Evolutionary conservation across 495 filamentous ascomycete genomes (phyloP).

Genomic region (Apodospora peruviana): DNA sequence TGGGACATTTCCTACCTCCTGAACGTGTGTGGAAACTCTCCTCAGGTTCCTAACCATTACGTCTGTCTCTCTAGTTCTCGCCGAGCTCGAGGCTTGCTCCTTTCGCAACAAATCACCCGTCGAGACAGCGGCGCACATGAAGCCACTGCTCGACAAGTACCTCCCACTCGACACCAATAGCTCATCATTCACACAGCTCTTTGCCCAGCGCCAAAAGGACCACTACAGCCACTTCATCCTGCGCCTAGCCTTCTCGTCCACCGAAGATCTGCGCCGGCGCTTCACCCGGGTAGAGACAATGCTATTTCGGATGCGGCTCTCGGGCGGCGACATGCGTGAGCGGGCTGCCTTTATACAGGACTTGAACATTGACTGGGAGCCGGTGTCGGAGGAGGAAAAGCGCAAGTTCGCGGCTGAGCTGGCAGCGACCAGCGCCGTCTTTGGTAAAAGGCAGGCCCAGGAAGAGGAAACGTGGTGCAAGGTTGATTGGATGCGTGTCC

Average conservation of each 20-base stretch:
- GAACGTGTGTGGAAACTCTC: no score
- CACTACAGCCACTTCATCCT: constrained; percentile 98
- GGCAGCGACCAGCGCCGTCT: constrained; percentile 19
- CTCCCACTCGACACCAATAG: constrained; percentile 77
- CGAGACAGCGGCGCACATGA: constrained; percentile 77
- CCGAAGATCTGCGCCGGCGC: constrained; percentile 84
- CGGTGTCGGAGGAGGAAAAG: constrained; percentile 71
- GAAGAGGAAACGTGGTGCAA: constrained; percentile 85
- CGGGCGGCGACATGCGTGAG: constrained; percentile 63
- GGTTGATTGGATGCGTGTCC: constrained; percentile 89
- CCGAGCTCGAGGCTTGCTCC: constrained; percentile 90
- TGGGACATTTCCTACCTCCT: no score
- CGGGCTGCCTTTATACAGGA: constrained; percentile 68
- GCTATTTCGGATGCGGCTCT: constrained; percentile 78
- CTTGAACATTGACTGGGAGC: constrained; percentile 71
- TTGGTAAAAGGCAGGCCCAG: constrained; percentile 32
- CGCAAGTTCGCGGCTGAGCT: constrained; percentile 41
- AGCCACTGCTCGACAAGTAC: constrained; percentile 75
- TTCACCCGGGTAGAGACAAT: constrained; percentile 83
- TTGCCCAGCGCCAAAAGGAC: constrained; percentile 82
- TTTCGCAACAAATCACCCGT: constrained; percentile 80
- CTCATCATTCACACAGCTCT: constrained; percentile 50
- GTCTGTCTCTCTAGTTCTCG: constrained; percentile 58
- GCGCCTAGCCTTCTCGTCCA: constrained; percentile 83
- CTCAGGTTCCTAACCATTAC: background rate